Evolutionary conservation across 2,329 filamentous ascomycete genomes (phyloP), one percentile per base, ranked within the genome.

Genomic region (Diaporthe humulicola): DNA sequence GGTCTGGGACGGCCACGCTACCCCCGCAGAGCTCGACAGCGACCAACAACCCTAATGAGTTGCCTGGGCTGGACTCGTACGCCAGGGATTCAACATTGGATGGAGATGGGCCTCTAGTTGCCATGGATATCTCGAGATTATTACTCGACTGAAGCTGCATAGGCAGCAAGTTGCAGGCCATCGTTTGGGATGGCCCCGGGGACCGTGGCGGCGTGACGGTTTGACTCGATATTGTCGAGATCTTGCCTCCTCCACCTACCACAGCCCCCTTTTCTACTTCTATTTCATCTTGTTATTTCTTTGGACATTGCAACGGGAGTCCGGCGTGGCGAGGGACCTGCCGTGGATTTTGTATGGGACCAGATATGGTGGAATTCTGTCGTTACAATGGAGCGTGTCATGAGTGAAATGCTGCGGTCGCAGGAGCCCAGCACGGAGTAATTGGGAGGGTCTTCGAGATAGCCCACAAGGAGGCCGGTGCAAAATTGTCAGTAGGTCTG

Each of bases 81-180:
- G 36, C 75, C 17, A 74, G 73, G 30, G 75, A 76, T 30, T 74
- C 80, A 2, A 48, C 70, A 6, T n/a, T 76, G 19, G 75, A 76
- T 7, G 73, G 69, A 22, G 75, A 76, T 14, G 73, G 71, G 15
- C 48, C 30, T 33, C 83, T 85, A 12, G 87, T 88, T 22, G 90
- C 91, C 79, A 92, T 92, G 90, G 90, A 90, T 70, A 91, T 92
- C 60, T 90, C 89, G 22, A 86, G 90, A 17, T 84, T 92, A 2
- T 81, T 92, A 3, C 84, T 92, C n/a, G 89, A 91, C 64, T 71
- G 61, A 42, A 58, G 15, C 15, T n/a, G 33, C 36, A 40, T 9
- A 14, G 15, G 33, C 64, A 22, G 45, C 48, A 38, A 28, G 64
- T 19, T 19, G 9, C 30, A 38, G 45, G 33, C 15, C 22, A 33